These are phyloP conservation scores for Lentinula edodes DNA, from an alignment of 768 basidiomycete species.

Conservation along the genomic window DNA sequence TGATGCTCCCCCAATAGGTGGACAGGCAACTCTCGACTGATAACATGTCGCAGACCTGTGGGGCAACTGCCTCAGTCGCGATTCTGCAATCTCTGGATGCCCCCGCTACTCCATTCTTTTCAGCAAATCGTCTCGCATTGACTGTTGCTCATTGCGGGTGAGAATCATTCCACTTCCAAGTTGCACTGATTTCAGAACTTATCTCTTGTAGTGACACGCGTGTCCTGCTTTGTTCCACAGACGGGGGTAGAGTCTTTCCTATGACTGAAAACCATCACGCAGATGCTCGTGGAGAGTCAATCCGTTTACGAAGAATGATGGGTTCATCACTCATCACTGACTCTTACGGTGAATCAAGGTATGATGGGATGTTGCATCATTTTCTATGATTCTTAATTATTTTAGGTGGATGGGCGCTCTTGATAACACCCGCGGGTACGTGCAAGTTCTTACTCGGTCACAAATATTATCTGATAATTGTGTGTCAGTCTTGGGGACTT, in stretches of 20 bases:
- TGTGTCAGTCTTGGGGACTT: constrained; percentile 74
- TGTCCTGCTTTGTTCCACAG: constrained; percentile 72
- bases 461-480: not conserved
- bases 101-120: constrained; percentile 79
- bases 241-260: constrained; percentile 66
- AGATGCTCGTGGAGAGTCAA: constrained; percentile 84
- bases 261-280: constrained; percentile 97
- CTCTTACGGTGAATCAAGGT: constrained; percentile 91
- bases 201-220: constrained; percentile 68
- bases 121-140: constrained; percentile 65
- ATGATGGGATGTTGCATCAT: constrained; percentile 9
- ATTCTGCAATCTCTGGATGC: constrained; percentile 87
- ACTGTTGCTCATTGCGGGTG: constrained; percentile 94
- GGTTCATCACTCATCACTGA: constrained; percentile 87
- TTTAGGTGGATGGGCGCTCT: constrained; percentile 91
- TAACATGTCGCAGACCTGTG: constrained; percentile 66
- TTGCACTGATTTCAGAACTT: not conserved
- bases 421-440: constrained; percentile 82
- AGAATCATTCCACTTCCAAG: constrained; percentile 14
- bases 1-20: constrained; percentile 40
- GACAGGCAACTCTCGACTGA: constrained; percentile 71
- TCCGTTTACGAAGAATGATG: constrained; percentile 83
- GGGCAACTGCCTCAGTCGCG: constrained; percentile 88
- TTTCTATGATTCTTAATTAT: not conserved
- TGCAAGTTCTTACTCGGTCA: constrained; percentile 14